A percentile compares a stretch with the other conserved stretches of the same genome.
Conservation (phyloP, 2,329 filamentous ascomycete genomes). For the Cytospora chrysosperma region DNA sequence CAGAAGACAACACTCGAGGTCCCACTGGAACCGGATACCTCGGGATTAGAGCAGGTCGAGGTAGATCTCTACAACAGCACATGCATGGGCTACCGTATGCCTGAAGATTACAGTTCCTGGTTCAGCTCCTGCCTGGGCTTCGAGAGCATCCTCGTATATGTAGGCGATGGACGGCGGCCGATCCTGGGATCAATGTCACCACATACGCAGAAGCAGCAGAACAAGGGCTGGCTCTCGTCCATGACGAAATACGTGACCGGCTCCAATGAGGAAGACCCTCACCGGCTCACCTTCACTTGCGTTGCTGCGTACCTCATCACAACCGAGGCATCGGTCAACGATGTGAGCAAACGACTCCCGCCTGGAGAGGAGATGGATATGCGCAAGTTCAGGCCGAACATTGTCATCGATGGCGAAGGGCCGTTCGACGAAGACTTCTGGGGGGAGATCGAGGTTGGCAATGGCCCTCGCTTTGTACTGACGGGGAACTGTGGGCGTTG, state of each 20-base stretch:
- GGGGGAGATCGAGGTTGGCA: conserved; percentile 55
- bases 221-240: conserved; percentile 36
- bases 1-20: conserved; percentile 48
- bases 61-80: conserved; percentile 61
- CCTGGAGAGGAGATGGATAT: conserved; percentile 55
- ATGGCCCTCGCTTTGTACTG: conserved; percentile 47
- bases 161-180: conserved; percentile 58
- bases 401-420: conserved; percentile 61
- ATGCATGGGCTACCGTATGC: conserved; percentile 63
- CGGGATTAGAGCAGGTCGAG: conserved; percentile 45
- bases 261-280: conserved; percentile 33
- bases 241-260: conserved; percentile 35
- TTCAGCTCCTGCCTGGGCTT: conserved; percentile 67
- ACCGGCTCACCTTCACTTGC: conserved; percentile 69
- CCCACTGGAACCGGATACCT: conserved; percentile 53
- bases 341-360: conserved; percentile 60
- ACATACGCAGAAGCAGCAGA: conserved; percentile 25
- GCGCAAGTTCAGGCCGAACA: conserved; percentile 70
- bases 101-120: conserved; percentile 58
- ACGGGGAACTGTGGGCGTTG: conserved; percentile 72
- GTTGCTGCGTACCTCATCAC: conserved; percentile 73
- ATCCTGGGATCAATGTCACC: conserved; percentile 61
- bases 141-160: conserved; percentile 59
- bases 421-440: conserved; percentile 73
- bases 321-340: conserved; percentile 66